Evolutionary conservation across 2,329 filamentous ascomycete species (phyloP).

Genomic region (Xylaria sp.): DNA sequence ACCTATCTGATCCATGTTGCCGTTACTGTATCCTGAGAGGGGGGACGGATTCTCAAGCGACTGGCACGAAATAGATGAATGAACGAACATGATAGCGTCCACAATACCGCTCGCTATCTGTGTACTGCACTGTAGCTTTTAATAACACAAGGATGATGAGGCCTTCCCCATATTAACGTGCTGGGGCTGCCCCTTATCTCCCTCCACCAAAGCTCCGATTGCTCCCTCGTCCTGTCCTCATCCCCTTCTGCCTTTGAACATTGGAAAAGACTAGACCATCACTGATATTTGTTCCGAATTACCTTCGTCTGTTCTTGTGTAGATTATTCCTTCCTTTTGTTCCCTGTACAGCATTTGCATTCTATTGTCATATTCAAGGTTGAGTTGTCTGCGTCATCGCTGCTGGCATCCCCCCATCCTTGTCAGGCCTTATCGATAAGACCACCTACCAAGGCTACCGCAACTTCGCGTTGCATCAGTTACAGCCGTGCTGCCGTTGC

Average conservation of each 20-base stretch:
- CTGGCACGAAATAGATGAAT: too few relatives aligned
- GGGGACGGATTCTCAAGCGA: neutral
- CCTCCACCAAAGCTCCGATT: neutral
- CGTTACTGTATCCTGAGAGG: neutral
- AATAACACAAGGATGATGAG: neutral
- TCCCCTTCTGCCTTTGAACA: neutral
- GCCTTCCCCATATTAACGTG: slow-evolving; percentile 8
- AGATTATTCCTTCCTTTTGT: neutral
- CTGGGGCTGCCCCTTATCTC: slow-evolving; percentile 4
- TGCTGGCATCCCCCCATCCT: slow-evolving; percentile 8
- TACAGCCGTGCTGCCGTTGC: slow-evolving; percentile 8
- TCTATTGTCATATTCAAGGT: neutral
- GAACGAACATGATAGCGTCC: too few relatives aligned
- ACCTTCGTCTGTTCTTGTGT: neutral
- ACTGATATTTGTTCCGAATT: neutral
- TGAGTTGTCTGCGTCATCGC: slow-evolving; percentile 18
- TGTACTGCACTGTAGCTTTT: too few relatives aligned
- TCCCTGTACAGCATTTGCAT: neutral
- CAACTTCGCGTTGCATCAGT: slow-evolving; percentile 15
- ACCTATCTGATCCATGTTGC: neutral
- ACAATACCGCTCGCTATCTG: too few relatives aligned
- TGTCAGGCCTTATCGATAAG: slow-evolving; percentile 25
- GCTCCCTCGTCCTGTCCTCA: slow-evolving; percentile 4
- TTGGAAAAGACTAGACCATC: neutral
- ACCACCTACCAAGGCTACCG: slow-evolving; percentile 14